A percentile compares a stretch with the other conserved stretches of the same genome.
These are phyloP conservation scores for Cyberlindnera sargentensis DNA, from an alignment of 805 yeast species.

Conservation along the genomic window DNA sequence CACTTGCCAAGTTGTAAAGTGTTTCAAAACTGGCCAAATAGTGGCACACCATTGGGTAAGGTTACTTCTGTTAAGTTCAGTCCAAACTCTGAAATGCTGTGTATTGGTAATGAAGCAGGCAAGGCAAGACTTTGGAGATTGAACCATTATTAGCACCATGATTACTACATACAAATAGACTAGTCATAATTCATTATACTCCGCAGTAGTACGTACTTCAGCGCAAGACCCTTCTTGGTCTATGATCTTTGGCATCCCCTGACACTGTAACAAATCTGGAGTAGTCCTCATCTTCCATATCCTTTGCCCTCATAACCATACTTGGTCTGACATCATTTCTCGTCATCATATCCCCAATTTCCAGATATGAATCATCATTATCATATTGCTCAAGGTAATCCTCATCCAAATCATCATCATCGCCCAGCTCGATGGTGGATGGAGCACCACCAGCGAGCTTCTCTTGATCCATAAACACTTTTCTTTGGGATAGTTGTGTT, in stretches of 20 bases:
- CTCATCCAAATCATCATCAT: not conserved
- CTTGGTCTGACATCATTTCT: conserved; percentile 15
- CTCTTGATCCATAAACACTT: conserved; percentile 6
- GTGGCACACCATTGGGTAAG: conserved; percentile 93
- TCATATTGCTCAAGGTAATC: not conserved
- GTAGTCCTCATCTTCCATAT: conserved; percentile 22
- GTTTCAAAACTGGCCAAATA: conserved; percentile 94
- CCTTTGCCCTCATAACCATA: conserved; percentile 14
- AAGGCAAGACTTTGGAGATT: conserved; percentile 83
- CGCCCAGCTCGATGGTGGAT: not conserved
- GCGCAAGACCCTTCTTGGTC: not conserved
- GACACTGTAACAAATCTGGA: not conserved
- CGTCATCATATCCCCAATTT: not conserved
- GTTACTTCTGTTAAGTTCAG: conserved; percentile 78
- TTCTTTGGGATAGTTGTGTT: conserved; percentile 2
- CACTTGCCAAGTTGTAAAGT: conserved; percentile 86
- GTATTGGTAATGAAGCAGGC: conserved; percentile 89
- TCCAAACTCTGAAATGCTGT: conserved; percentile 74
- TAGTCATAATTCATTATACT: not conserved
- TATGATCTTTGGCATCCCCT: not conserved
- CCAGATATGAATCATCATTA: not conserved
- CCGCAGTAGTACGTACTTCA: not conserved
- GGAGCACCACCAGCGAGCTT: conserved; percentile 5
- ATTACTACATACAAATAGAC: not conserved
- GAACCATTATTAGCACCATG: conserved; percentile 55